phyloP scores from a whole-genome alignment of 345 rosid genomes.

The Acer campestre region DNA sequence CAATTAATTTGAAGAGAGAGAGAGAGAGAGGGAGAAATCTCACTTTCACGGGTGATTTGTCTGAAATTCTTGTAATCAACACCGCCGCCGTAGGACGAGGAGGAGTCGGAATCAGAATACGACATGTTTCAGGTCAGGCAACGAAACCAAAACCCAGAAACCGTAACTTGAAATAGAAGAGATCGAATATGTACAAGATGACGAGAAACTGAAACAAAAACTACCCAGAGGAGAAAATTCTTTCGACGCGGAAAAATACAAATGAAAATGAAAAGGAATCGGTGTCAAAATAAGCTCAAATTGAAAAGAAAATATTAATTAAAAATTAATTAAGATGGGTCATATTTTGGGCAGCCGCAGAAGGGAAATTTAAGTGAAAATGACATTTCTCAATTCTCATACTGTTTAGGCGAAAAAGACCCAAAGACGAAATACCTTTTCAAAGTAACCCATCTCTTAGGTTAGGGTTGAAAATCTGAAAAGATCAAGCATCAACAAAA shows the following conservation, averaged over 20 bases:
- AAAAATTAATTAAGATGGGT: too few species aligned
- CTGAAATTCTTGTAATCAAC: conserved; percentile 75
- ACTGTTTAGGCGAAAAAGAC: too few species aligned
- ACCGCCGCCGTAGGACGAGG: conserved; percentile 53
- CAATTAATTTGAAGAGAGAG: neutral
- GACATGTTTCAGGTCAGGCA: conserved; percentile 65
- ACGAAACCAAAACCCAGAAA: conserved; percentile 23
- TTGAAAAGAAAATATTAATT: too few species aligned
- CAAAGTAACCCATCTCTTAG: neutral
- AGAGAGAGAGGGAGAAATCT: conserved; percentile 29
- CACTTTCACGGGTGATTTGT: conserved; percentile 92
- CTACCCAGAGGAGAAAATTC: neutral
- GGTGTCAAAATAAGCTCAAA: too few species aligned
- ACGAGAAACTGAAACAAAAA: neutral
- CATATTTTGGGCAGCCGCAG: too few species aligned
- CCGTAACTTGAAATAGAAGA: conserved; percentile 7
- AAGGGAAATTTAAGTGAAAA: neutral
- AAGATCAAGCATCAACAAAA: neutral
- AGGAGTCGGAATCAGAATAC: conserved; percentile 87
- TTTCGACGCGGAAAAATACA: too few species aligned
- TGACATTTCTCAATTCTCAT: neutral
- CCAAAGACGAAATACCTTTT: neutral
- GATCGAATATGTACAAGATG: conserved; percentile 1
- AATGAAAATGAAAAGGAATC: neutral
- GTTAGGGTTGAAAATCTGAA: neutral